Percentiles rank a stretch among this genome's conserved stretches.
Evolutionary conservation across 345 rosid species (phyloP).

Genomic region (Eucalyptus tenuipes): DNA sequence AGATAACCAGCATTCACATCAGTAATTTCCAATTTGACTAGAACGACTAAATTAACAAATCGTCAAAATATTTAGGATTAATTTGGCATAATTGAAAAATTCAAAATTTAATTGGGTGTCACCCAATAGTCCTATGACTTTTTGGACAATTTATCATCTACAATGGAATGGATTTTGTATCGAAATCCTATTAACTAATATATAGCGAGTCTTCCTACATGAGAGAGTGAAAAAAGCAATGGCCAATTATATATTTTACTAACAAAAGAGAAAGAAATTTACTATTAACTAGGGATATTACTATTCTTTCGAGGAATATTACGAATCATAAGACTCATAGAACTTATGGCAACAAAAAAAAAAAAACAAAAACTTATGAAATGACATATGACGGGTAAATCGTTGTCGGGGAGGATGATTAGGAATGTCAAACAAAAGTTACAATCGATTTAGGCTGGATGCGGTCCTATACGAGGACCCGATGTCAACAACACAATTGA

Average conservation of each 20-base stretch:
- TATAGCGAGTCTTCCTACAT: not conserved
- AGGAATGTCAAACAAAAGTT: not conserved
- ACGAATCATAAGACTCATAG: not conserved
- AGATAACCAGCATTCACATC: no score
- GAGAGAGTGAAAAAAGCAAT: not conserved
- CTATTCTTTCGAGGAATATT: not conserved
- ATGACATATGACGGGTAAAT: not conserved
- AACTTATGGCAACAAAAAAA: not conserved
- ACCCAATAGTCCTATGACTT: not conserved
- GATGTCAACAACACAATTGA: not conserved
- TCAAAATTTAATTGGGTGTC: no score
- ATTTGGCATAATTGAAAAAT: no score
- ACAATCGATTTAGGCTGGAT: not conserved
- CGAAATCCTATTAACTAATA: not conserved
- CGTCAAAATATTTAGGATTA: not conserved
- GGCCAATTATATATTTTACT: not conserved
- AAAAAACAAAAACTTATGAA: not conserved
- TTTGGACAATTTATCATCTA: not conserved
- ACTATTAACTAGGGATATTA: not conserved
- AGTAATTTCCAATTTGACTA: rapidly evolving
- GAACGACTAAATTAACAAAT: not conserved
- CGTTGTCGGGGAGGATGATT: not conserved
- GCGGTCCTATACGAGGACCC: not conserved
- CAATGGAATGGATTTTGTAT: not conserved
- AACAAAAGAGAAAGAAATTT: not conserved